These are phyloP conservation scores for Senna tora DNA, from an alignment of 306 rosid species.

Conservation along the genomic window DNA sequence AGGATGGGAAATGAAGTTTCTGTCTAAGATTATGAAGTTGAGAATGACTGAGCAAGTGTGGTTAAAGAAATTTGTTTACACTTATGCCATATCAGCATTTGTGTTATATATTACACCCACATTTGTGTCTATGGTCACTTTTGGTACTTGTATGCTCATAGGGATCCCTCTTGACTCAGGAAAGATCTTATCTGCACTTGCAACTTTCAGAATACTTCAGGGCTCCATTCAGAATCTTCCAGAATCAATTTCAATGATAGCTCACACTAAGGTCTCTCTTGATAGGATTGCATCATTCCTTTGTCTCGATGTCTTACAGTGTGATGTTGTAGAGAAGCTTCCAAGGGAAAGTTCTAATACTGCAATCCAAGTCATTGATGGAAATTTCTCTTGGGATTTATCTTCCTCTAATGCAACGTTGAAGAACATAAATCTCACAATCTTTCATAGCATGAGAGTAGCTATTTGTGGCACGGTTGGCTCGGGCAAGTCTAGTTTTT, in stretches of 20 bases:
- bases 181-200: constrained; percentile 41
- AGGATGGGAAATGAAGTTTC: constrained; percentile 48
- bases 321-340: constrained; percentile 21
- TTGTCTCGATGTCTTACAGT: constrained; percentile 20
- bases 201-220: constrained; percentile 37
- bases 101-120: constrained; percentile 36
- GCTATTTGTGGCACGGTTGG: constrained; percentile 37
- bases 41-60: constrained; percentile 33
- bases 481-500: constrained; percentile 60
- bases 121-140: constrained; percentile 39
- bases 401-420: not conserved
- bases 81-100: constrained; percentile 1
- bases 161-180: constrained; percentile 38
- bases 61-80: constrained; percentile 30
- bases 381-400: constrained; percentile 34
- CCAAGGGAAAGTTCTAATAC: constrained; percentile 4
- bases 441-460: constrained; percentile 22
- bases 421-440: constrained; percentile 14
- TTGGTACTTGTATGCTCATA: constrained; percentile 32
- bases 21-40: constrained; percentile 14
- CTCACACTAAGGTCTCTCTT: constrained; percentile 29
- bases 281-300: constrained; percentile 37
- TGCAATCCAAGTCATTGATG: constrained; percentile 12
- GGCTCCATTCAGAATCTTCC: constrained; percentile 30
- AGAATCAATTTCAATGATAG: constrained; percentile 23